Evolutionary conservation across 345 rosid species (phyloP), one percentile per base, ranked within the genome.

Genomic region (Adansonia digitata): DNA sequence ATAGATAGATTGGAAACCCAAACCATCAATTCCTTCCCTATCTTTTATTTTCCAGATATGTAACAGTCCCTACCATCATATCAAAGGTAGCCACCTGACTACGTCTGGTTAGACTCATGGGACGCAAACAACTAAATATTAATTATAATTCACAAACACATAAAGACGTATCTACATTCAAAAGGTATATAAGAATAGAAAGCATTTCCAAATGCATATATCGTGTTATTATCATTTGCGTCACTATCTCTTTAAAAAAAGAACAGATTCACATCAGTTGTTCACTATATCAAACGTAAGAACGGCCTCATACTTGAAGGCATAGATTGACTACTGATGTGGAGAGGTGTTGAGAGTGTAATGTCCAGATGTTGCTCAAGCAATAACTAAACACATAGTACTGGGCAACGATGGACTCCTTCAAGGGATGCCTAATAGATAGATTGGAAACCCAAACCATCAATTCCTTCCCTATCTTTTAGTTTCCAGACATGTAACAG

Each of bases 401-500:
- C 29, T 3, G 60, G 60, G 60, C 60, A 55, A 24, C 29, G 60
- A 55, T 55, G 60, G 13, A 55, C 61, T 24, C 61, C 61, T 9
- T 55, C 52, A 55, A 55, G 31, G 55, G 61, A 55, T 24, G 17
- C 31, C 14, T 55, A 55, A 55, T 10, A 2, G 13, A 24, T 55
- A 24, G 31, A 22, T 1, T 10, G 15, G 61, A 22, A 55, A 55
- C 15, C 61, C 34, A 55, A 24, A 53, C 59, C 59, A 20, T 55
- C 29, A 11, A 55, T 55, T 55, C 61, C 29, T 53, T 53, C 61
- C 61, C 57, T 27, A 14, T 31, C 56, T 26, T 52, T 31, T 1
- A 15, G 56, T 45, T 68, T 13, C 78, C 78, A 69, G 60, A 59
- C 69, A 22, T 11, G 70, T 46, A 76, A 45, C 46, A 61, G 10